These are phyloP conservation scores for Xerocomellus intermedius DNA, from an alignment of 768 basidiomycete species.

Conservation along the genomic window DNA sequence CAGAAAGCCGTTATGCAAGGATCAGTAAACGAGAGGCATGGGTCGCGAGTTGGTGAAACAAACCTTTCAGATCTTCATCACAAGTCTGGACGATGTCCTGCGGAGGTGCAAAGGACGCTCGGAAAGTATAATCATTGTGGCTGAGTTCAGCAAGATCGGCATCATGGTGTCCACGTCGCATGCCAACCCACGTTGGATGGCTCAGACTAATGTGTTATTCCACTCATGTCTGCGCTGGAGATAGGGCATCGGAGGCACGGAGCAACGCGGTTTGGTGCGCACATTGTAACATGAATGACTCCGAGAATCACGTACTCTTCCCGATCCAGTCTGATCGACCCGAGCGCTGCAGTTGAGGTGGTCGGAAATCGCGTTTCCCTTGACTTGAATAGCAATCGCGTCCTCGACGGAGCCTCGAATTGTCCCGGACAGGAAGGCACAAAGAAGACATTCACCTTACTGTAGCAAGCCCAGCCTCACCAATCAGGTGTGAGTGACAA, in stretches of 20 bases:
- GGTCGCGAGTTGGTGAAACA: conserved; percentile 1
- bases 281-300: conserved; percentile 13
- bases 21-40: conserved; percentile 4
- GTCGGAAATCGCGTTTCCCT: conserved; percentile 16
- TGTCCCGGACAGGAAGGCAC: conserved; percentile 11
- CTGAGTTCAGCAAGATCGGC: conserved; percentile 4
- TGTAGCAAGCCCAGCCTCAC: conserved; percentile 17
- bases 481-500: conserved; percentile 18
- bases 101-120: conserved; percentile 1
- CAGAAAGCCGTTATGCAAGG: conserved; percentile 9
- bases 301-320: conserved; percentile 17
- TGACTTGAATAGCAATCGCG: conserved; percentile 16
- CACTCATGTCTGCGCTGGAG: conserved; percentile 15
- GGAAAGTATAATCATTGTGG: neutral
- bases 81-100: conserved; percentile 4
- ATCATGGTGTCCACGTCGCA: conserved; percentile 22
- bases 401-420: conserved; percentile 19
- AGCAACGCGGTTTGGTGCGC: conserved; percentile 5
- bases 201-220: neutral
- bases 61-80: conserved; percentile 17
- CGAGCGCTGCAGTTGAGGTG: neutral
- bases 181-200: conserved; percentile 21
- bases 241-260: conserved; percentile 12
- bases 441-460: conserved; percentile 8
- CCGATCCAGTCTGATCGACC: conserved; percentile 7